Evolutionary conservation across 1,284 basidiomycete species (phyloP), one percentile per base, ranked within the genome.

Genomic region (Wallemia ichthyophaga): DNA sequence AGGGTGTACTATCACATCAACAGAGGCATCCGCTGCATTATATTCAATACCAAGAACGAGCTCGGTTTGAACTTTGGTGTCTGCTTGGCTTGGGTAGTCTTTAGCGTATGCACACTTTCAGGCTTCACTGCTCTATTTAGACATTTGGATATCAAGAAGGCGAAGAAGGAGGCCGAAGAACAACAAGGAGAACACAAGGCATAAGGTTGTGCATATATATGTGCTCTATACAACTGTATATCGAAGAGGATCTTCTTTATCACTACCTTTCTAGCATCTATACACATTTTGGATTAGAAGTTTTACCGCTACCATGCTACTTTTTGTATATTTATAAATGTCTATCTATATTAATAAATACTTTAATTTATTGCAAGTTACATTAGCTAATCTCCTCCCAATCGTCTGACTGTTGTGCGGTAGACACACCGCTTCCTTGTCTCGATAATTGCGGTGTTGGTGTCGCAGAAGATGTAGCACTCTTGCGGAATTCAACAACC

Each of bases 1-100:
- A 31, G 28, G 28, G 78, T 1, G 0, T 83, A 85, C 69, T 83
- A 81, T 69, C 81, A 83, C 63, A 71, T 81, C 27, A 75, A 76
- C 1, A 59, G 64, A 25, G 74, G 76, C 1, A 75, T 80, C 25
- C 72, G 83, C 21, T 73, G 78, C 15, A 73, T 85, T 62, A 70
- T 83, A 32, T 85, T 85, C 65, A 70, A 75, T 59, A 82, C 80
- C 1, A 78, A 76, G 65, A 80, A 83, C 61, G 66, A 71, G 31
- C 67, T 76, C 19, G 74, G 68, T 3, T 62, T 64, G 48, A 74
- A 74, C 64, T 67, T 72, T 7, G 75, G 72, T 9, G 71, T 77
- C 60, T 68, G 76, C 25, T 57, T 76, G 55, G 73, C 68, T 0
- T 77, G 75, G 75, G 66, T 72, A 27, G 66, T 64, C 17, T 58